Conservation (phyloP, 768 basidiomycete species). For the Podaxis mareebaensis region DNA sequence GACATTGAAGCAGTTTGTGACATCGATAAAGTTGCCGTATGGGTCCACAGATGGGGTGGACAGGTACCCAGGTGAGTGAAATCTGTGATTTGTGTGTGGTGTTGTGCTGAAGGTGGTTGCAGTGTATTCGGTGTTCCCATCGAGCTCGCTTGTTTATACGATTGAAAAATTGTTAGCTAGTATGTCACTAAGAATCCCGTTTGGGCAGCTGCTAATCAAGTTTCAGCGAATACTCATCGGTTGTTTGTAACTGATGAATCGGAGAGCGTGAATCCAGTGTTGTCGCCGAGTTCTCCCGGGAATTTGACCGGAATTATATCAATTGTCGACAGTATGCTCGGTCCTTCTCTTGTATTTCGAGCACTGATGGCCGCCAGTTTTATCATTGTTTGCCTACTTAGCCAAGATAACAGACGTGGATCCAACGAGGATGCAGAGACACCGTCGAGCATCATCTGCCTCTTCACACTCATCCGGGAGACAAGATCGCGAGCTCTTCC, state of each 20-base stretch:
- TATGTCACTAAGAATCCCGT: constrained; percentile 36
- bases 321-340: constrained; percentile 70
- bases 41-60: constrained; percentile 82
- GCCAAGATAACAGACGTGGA: constrained; percentile 76
- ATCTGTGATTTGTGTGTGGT: not conserved
- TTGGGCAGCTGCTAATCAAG: not conserved
- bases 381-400: constrained; percentile 75
- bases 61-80: constrained; percentile 65
- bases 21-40: constrained; percentile 69
- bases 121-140: constrained; percentile 78
- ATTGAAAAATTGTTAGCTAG: constrained; percentile 84
- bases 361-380: constrained; percentile 43
- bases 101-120: constrained; percentile 10
- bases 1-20: constrained; percentile 68
- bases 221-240: constrained; percentile 72
- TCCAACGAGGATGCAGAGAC: constrained; percentile 76
- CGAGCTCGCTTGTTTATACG: constrained; percentile 64
- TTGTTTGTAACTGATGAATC: constrained; percentile 76
- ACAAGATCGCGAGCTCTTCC: constrained; percentile 40
- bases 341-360: not conserved
- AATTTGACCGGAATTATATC: constrained; percentile 78
- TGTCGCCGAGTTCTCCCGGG: constrained; percentile 41
- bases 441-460: constrained; percentile 74
- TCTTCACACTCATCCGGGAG: constrained; percentile 54
- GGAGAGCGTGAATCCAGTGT: constrained; percentile 48